phyloP scores from a whole-genome alignment of 2,329 filamentous ascomycete species.

The Decorospora gaudefroyi region DNA sequence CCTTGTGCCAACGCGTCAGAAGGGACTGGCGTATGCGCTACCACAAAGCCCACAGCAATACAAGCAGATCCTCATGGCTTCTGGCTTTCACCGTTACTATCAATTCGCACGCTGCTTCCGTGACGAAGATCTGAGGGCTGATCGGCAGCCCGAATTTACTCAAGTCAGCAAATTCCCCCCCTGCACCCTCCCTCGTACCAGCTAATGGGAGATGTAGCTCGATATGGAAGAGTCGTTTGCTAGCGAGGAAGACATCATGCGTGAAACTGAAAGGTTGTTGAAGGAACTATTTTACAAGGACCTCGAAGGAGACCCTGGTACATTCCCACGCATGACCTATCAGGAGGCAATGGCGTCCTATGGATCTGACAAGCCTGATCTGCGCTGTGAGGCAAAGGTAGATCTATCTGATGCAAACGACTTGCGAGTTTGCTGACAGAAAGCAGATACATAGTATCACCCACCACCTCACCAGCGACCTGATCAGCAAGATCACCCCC shows the following conservation, averaged over 20 bases:
- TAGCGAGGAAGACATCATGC: constrained; percentile 71
- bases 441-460: constrained; percentile 68
- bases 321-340: constrained; percentile 70
- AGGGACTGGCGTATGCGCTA: constrained; percentile 81
- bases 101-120: constrained; percentile 95
- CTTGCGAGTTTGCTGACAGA: constrained; percentile 20
- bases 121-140: constrained; percentile 89
- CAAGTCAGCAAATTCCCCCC: constrained; percentile 65
- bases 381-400: constrained; percentile 72
- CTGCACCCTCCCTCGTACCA: neutral
- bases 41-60: constrained; percentile 98
- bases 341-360: constrained; percentile 76
- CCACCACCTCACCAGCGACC: constrained; percentile 63
- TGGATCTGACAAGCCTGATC: constrained; percentile 90
- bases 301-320: constrained; percentile 50
- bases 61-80: constrained; percentile 96
- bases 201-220: constrained; percentile 57
- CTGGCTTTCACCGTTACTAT: constrained; percentile 79
- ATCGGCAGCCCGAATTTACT: constrained; percentile 95
- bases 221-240: constrained; percentile 95
- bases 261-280: constrained; percentile 59
- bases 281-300: constrained; percentile 59
- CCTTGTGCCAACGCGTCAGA: constrained; percentile 79
- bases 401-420: constrained; percentile 18
- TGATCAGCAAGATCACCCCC: constrained; percentile 75